phyloP scores from a whole-genome alignment of 2,329 filamentous ascomycete species.

The Colletotrichum acutatum region DNA sequence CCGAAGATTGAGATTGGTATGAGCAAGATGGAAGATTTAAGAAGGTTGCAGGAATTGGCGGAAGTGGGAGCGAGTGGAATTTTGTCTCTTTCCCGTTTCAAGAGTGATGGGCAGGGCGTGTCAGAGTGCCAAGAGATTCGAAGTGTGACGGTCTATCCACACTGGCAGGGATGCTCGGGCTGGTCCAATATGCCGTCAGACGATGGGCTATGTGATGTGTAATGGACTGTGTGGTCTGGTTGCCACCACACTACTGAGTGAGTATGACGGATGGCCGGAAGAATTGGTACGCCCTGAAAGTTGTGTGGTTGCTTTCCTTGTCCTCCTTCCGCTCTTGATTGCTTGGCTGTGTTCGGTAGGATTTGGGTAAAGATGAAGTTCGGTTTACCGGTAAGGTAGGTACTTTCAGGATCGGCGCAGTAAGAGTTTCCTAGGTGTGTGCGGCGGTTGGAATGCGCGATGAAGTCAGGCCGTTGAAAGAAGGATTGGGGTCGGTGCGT shows the following conservation, averaged over 20 bases:
- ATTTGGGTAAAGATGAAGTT: neutral
- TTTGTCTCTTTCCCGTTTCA: slow-evolving; percentile 32
- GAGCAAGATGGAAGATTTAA: neutral
- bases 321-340: neutral
- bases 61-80: slow-evolving; percentile 8
- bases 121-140: slow-evolving; percentile 25
- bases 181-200: slow-evolving; percentile 12
- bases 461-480: slow-evolving; percentile 11
- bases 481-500: neutral
- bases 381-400: neutral
- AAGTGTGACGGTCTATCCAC: neutral
- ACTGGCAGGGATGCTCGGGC: slow-evolving; percentile 26
- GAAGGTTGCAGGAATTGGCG: neutral
- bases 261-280: slow-evolving; percentile 3
- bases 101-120: slow-evolving; percentile 8
- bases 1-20: neutral
- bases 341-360: neutral
- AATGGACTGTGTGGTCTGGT: slow-evolving; percentile 24
- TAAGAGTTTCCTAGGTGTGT: neutral
- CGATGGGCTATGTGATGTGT: slow-evolving; percentile 17
- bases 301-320: neutral
- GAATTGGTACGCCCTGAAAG: neutral
- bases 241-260: slow-evolving; percentile 11
- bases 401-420: neutral
- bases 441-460: slow-evolving; percentile 9